Conservation (phyloP, 2,329 filamentous ascomycete species). For the Periglandula ipomoeae region DNA sequence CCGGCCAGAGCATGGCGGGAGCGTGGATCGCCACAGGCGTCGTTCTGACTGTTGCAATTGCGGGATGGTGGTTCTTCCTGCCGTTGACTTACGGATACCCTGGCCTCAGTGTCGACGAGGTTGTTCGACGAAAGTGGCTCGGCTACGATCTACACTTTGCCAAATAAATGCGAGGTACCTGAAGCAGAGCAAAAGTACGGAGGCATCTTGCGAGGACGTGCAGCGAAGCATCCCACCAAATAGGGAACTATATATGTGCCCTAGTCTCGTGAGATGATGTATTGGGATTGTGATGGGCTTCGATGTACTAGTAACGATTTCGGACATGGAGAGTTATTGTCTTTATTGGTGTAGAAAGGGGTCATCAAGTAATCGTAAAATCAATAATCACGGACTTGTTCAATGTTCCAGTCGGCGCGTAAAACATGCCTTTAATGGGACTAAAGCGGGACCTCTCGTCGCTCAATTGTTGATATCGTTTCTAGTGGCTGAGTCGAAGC, state of each 20-base stretch:
- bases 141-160: slow-evolving; percentile 98
- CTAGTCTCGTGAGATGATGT: neutral
- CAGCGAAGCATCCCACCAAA: no score
- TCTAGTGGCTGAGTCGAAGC: no score
- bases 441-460: no score
- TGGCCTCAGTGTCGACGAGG: slow-evolving; percentile 68
- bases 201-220: no score
- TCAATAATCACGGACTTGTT: neutral
- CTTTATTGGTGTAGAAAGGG: neutral
- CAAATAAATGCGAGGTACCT: slow-evolving; percentile 51
- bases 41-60: slow-evolving; percentile 59
- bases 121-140: slow-evolving; percentile 85
- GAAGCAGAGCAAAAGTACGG: neutral
- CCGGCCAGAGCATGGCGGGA: slow-evolving; percentile 64
- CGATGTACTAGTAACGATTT: slow-evolving; percentile 3
- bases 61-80: slow-evolving; percentile 86
- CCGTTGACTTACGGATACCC: slow-evolving; percentile 94
- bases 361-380: neutral
- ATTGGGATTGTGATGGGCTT: neutral
- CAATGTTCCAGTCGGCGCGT: no score
- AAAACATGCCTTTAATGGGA: neutral
- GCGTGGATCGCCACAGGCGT: slow-evolving; percentile 71
- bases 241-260: no score
- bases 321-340: neutral
- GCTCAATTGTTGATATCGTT: no score